Base-by-base conservation (phyloP, 2,329 filamentous ascomycete genomes). In the Colletotrichum filicis region DNA sequence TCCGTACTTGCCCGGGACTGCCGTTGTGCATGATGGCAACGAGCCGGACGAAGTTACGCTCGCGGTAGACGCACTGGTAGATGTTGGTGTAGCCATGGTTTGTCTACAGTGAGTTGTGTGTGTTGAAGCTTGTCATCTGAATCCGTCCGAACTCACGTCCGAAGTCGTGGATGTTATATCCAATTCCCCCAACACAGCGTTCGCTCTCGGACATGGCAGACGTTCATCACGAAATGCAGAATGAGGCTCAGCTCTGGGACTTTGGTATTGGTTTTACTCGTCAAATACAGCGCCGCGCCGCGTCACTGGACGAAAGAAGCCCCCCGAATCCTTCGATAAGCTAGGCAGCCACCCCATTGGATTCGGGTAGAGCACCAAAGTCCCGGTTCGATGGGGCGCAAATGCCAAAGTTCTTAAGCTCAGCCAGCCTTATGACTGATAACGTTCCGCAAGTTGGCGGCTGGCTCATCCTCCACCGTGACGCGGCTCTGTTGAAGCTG, bases 1-100 rank as follows among this genome's bases (percentile, higher is more conserved):
- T 1, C 81, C 81, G 58, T 82, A 78, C 53, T 78, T 76, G 12
- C 73, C 80, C 3, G 81, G 81, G 2, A 81, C 75, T 26, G 81
- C 80, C 4, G 76, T 80, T n/a, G 75, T 81, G 57, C 81, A 82
- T 56, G 65, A 59, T 5, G 60, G 59, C 2, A 26, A 30, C 14
- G 60, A 56, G n/a, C 56, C 37, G n/a, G 74, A 60, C 46, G 57
- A 66, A 19, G 56, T 63, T 4, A 42, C 49, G 52, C 73, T 70
- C 19, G 61, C 35, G n/a, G 60, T 11, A 12, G 53, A 42, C 5
- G 28, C 19, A 3, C 42, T 42, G 2, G 66, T 46, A 24, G 61
- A 35, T 16, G 61, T 67, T 16, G 62, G n/a, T 9, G 52, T 19
- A 30, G 60, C 26, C 60, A 52, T 55, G 5, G 22, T 6, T 61